Base-by-base conservation (phyloP, 2,329 filamentous ascomycete genomes). In the Exophiala bonariae region DNA sequence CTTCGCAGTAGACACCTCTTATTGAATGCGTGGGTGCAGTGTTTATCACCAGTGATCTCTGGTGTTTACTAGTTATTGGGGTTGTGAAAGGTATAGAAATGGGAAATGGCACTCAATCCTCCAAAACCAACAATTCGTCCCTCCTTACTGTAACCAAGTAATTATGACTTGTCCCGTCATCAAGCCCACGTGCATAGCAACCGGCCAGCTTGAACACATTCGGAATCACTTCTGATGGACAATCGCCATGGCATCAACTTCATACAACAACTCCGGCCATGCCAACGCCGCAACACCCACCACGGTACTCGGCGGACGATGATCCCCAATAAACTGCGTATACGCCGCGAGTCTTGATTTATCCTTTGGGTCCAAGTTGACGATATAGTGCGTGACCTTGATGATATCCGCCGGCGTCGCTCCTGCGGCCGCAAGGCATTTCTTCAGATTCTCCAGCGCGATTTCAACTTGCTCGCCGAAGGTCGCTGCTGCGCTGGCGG, bases 241-340 rank as follows among this genome's bases (percentile, higher is more conserved):
- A 45, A 53, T 49, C 35, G 44, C 50, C 32, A 51, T 41, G 31
- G 41, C 48, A 28, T 56, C 51, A 35, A 54, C 33, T 36, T 54
- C 51, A 49, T 49, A 56, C 22, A 49, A 17, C 26, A 52, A 40
- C 4, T 48, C 43, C 20, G 38, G 31, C 9, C 16, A 28, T 5
- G 54, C 54, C 41, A 56, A 34, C 11, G 41, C 44, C 36, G 39
- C 47, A 10, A 56, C 54, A 2, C 50, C 47, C 11, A 56, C 30
- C 36, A 54, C 30, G 9, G 51, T 50, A n/a, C 35, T 41, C 22
- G 51, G 47, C 19, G 54, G 50, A 14, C 37, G 39, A 34, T 47
- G 42, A 14, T 42, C 48, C 13, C 44, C 54, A 7, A 51, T 26
- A 35, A 43, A 54, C 26, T 45, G 43, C 14, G 43, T 22, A 33